Percentiles rank a stretch among this genome's conserved stretches.
Conservation (phyloP, 352 stramenopile genomes). For the Phytophthora podocarpi region DNA sequence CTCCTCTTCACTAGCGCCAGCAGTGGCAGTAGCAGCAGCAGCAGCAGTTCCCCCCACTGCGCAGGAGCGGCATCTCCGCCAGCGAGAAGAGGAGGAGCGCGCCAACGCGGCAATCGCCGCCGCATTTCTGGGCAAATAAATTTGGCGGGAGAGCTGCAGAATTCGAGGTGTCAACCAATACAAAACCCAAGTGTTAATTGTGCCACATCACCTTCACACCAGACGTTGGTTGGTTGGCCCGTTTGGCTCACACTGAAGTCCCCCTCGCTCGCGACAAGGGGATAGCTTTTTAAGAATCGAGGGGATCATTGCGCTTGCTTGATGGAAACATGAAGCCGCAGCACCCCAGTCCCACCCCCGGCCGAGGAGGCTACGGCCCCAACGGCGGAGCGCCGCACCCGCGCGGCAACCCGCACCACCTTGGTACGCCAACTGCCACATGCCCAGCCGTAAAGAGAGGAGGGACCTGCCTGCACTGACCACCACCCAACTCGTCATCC, state of each 20-base stretch:
- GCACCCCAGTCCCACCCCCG: constrained; percentile 37
- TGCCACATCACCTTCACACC: constrained; percentile 24
- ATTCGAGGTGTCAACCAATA: too few species aligned
- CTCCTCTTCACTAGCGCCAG: neutral
- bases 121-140: constrained; percentile 32
- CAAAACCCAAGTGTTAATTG: constrained; percentile 22
- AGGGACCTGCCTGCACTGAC: too few species aligned
- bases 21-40: too few species aligned
- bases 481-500: too few species aligned
- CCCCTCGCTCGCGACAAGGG: constrained; percentile 22
- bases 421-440: constrained; percentile 25
- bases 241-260: constrained; percentile 29
- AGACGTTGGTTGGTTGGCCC: constrained; percentile 21
- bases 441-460: too few species aligned
- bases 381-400: constrained; percentile 30
- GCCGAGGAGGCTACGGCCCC: constrained; percentile 36
- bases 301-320: constrained; percentile 22
- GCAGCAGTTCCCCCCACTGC: neutral
- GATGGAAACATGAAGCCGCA: constrained; percentile 68
- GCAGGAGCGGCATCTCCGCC: neutral
- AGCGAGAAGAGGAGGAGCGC: constrained; percentile 30
- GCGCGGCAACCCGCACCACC: constrained; percentile 47
- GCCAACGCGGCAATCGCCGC: constrained; percentile 39
- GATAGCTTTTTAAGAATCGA: constrained; percentile 18
- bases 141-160: constrained; percentile 5